Percentiles rank a stretch among this genome's conserved stretches.
Conservation (phyloP, 352 stramenopile species). For the Globisporangium okanoganense region DNA sequence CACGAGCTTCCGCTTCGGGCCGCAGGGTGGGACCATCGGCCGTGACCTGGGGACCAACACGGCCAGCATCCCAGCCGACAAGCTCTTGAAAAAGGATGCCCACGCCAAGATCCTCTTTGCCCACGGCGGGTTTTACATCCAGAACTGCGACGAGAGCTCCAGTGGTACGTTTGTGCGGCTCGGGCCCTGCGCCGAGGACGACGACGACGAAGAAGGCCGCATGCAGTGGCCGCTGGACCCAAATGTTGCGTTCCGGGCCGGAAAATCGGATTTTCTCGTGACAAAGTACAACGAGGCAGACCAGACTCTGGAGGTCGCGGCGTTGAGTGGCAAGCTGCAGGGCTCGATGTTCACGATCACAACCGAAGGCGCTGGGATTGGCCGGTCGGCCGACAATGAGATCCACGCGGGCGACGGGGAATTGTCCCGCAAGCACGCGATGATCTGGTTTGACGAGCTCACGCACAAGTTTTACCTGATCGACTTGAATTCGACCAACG, state of each 20-base stretch:
- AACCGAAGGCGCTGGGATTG: constrained; percentile 84
- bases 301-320: constrained; percentile 54
- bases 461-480: constrained; percentile 78
- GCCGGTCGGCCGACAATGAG: constrained; percentile 84
- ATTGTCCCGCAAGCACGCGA: constrained; percentile 92
- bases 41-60: constrained; percentile 38
- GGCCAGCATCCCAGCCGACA: constrained; percentile 72
- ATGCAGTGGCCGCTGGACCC: constrained; percentile 78
- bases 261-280: constrained; percentile 81
- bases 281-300: constrained; percentile 43
- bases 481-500: constrained; percentile 88
- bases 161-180: constrained; percentile 73
- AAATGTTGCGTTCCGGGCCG: constrained; percentile 62
- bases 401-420: constrained; percentile 94
- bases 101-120: constrained; percentile 60
- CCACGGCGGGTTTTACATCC: constrained; percentile 60
- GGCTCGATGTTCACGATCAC: constrained; percentile 79
- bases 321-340: constrained; percentile 57
- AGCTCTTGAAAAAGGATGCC: constrained; percentile 41
- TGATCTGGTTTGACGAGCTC: constrained; percentile 89
- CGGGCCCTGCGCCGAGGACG: constrained; percentile 24
- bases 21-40: constrained; percentile 48
- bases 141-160: constrained; percentile 36
- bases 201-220: constrained; percentile 44
- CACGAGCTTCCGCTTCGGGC: constrained; percentile 71